Conservation (phyloP, 257 asterid species). For the Rauvolfia tetraphylla region DNA sequence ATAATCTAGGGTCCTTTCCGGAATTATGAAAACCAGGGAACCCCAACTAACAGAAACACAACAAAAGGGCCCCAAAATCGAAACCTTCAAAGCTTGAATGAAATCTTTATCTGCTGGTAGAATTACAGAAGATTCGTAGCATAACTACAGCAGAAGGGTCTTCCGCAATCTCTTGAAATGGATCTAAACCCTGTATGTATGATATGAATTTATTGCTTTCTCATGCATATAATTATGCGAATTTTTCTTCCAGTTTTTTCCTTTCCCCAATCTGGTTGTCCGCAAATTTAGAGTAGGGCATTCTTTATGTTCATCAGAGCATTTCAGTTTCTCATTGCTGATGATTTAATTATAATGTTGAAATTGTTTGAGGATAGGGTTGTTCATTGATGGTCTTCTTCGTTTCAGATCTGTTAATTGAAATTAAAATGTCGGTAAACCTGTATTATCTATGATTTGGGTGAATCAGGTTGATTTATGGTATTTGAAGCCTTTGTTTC, state of each 20-base stretch:
- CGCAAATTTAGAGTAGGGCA: not conserved
- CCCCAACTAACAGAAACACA: not conserved
- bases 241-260: not conserved
- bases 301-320: too few species aligned
- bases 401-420: conserved; percentile 7
- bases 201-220: not conserved
- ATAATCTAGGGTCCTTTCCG: not conserved
- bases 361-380: not conserved
- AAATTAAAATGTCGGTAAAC: not conserved
- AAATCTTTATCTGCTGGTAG: not conserved
- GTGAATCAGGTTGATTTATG: not conserved
- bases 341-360: not conserved
- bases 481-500: not conserved
- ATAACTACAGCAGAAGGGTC: not conserved
- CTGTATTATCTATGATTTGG: not conserved
- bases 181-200: conserved; percentile 10
- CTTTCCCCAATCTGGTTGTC: not conserved
- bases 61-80: not conserved
- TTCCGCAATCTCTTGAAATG: not conserved
- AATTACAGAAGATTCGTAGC: not conserved
- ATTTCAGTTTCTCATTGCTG: not conserved
- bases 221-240: not conserved
- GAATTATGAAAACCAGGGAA: not conserved
- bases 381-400: not conserved
- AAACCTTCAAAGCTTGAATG: not conserved